Base-by-base conservation (phyloP, 192 early-diverging fungal species). In the Backusella liffmaniae region DNA sequence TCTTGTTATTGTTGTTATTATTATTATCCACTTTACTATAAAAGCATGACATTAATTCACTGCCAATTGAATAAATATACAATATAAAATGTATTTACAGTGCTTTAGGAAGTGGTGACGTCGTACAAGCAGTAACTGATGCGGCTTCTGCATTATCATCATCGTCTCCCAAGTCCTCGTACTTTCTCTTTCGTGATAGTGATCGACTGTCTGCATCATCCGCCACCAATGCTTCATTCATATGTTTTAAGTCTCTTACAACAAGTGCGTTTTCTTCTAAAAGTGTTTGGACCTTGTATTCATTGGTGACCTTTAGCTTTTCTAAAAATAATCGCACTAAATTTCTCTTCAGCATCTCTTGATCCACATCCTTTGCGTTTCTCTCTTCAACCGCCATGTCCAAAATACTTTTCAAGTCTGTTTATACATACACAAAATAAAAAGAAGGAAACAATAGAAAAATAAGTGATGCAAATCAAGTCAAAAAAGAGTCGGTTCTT, bases 1-100 rank as follows among this genome's bases (percentile, higher is more conserved):
- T 9, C 1, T 89, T 86, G 35, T 80, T 77, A 26, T 77, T 83
- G 42, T 78, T 37, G 18, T 41, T 21, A 13, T 46, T 41, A 44
- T 26, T 13, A 26, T 26, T 70, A 71, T 42, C 71, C 21, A 26
- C 30, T 44, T 41, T 49, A 32, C 35, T 42, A 12, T n/a, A 18
- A 18, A 3, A 4, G 35, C 12, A 49, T 18, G 4, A 6, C 18
- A 49, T 49, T 6, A 49, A n/a, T 49, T 44, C 42, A 44, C 4
- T 44, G 42, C 4, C 13, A 16, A 39, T 12, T 39, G 7, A 39
- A 39, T 39, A 39, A 39, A 39, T 44, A 44, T 16, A 15, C 4
- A 44, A 44, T n/a, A 18, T 46, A 26, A 10, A 0, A 13, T 44
- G 12, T 16, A 10, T 3, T 32, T 46, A 46, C 41, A 30, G 30